Base-by-base conservation (phyloP, 139 green algal species). In the Chlorella sorokiniana region DNA sequence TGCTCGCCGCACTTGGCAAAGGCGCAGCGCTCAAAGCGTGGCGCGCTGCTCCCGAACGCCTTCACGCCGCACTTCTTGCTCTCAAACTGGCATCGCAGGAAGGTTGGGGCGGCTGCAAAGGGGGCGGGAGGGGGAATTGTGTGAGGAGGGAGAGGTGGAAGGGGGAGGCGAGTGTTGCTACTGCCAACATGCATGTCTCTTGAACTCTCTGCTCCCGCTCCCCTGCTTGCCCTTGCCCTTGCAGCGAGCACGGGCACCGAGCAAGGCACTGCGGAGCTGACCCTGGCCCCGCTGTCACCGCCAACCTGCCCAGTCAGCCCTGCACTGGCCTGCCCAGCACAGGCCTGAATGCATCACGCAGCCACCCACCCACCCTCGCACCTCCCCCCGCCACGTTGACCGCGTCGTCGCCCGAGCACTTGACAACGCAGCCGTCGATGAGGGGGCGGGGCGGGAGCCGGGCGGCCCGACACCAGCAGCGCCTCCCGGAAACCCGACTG, bases 401-500 rank as follows among this genome's bases (percentile, higher is more conserved):
- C 7, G 69, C 87, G 69, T 93, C 84, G 77, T 92, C 89, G 14
- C 90, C 91, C 35, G 68, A 87, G 82, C 86, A 92, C 81, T 85
- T 89, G 38, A 94, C 82, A 37, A 54, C 52, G 84, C 83, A 91
- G 54, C 86, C 69, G 62, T 91, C 70, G 18, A 94, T 80, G 3
- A 94, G 51, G 1, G 91, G 87, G 18, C 56, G 29, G 56, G 22
- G 16, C 5, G n/a, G 37, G 0, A 88, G 83, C 18, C 8, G n/a
- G n/a, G 69, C 42, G 6, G 63, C 25, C 6, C 89, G 87, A 8
- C 6, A 93, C 76, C 38, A 87, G 44, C 22, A 94, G 4, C 2
- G 86, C 62, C 77, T 94, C 90, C 5, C 84, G 59, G 69, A 92
- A 94, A 2, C 91, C 91, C 4, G 90, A 90, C 76, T 92, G 88